phyloP scores from a whole-genome alignment of 345 rosid genomes.

The Populus euphratica region DNA sequence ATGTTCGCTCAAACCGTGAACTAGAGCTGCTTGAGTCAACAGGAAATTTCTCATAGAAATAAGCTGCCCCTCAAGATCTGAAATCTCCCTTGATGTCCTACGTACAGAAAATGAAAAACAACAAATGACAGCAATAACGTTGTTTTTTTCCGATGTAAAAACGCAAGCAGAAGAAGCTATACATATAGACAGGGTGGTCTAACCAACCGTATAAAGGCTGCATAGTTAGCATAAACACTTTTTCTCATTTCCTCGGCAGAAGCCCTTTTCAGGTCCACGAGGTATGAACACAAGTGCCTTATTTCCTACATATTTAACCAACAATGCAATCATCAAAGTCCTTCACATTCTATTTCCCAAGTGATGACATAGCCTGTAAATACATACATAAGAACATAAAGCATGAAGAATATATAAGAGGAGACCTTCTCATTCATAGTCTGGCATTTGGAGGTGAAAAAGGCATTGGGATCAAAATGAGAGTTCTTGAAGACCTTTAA shows the following conservation, averaged over 20 bases:
- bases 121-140: not conserved
- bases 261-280: constrained; percentile 76
- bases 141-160: not conserved
- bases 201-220: constrained; percentile 70
- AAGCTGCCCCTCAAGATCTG: constrained; percentile 84
- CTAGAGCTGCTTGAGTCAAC: constrained; percentile 74
- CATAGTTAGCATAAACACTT: constrained; percentile 88
- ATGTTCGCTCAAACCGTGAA: constrained; percentile 72
- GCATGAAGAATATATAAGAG: not conserved
- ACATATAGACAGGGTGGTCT: not conserved
- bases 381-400: not conserved
- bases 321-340: not conserved
- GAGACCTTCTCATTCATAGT: constrained; percentile 80
- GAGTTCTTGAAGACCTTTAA: constrained; percentile 75
- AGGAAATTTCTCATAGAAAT: constrained; percentile 80
- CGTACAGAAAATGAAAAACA: constrained; percentile 2
- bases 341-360: too few relatives aligned
- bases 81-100: constrained; percentile 86
- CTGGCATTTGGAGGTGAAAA: constrained; percentile 66
- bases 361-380: too few relatives aligned
- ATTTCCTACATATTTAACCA: constrained; percentile 50
- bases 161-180: not conserved
- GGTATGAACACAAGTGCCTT: constrained; percentile 53
- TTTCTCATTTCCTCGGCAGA: constrained; percentile 98
- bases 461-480: constrained; percentile 59